A percentile compares a stretch with the other conserved stretches of the same genome.
Evolutionary conservation across 2,329 filamentous ascomycete genomes (phyloP).

Genomic region (Hymenoscyphus albidus): DNA sequence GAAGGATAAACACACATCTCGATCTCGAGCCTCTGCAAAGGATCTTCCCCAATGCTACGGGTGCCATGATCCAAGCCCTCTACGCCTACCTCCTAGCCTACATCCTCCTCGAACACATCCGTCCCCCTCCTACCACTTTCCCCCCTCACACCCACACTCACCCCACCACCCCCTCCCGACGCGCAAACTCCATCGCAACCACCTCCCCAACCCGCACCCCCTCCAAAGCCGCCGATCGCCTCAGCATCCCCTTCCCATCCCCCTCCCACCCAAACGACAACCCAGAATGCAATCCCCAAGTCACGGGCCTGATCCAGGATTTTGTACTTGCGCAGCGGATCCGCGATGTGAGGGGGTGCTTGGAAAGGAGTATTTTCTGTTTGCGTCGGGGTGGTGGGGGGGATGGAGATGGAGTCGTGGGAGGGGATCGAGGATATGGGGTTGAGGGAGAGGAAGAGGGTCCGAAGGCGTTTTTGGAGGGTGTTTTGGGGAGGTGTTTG

Average conservation of each 20-base stretch:
- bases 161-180: neutral
- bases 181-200: neutral
- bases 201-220: neutral
- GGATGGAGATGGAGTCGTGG: neutral
- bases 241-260: neutral
- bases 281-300: neutral
- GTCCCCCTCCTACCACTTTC: neutral
- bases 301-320: neutral
- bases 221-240: neutral
- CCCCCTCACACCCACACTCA: neutral
- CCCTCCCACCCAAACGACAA: neutral
- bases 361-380: neutral
- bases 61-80: constrained; percentile 23
- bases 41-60: constrained; percentile 28
- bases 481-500: constrained; percentile 14
- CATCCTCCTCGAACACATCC: constrained; percentile 12
- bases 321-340: neutral
- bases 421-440: neutral
- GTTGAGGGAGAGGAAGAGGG: neutral
- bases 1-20: constrained; percentile 2
- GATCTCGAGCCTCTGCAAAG: constrained; percentile 24
- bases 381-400: neutral
- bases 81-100: constrained; percentile 31
- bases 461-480: constrained; percentile 8
- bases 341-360: neutral